Evolutionary conservation across 345 rosid genomes (phyloP).

Genomic region (Draba incana): DNA sequence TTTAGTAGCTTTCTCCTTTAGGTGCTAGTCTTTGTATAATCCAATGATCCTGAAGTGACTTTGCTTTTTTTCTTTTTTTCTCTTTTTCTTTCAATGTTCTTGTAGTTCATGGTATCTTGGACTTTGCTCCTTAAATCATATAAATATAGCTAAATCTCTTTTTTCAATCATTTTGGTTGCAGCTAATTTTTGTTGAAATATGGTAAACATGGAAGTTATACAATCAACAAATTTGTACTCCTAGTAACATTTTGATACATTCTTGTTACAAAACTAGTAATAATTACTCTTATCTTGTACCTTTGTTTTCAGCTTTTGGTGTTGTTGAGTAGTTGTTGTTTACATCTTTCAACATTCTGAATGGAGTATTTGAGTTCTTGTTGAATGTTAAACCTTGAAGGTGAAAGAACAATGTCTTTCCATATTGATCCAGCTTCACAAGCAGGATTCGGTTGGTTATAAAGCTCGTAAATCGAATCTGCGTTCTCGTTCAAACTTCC

Average conservation of each 20-base stretch:
- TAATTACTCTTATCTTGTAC: background rate
- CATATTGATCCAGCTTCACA: slow-evolving; percentile 76
- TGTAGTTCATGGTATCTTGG: slow-evolving; percentile 24
- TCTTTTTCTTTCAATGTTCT: background rate
- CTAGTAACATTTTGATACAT: slow-evolving; percentile 1
- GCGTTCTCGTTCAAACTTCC: slow-evolving; percentile 76
- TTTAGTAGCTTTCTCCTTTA: slow-evolving; percentile 23
- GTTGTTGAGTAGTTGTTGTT: slow-evolving; percentile 33
- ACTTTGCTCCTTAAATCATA: slow-evolving; percentile 20
- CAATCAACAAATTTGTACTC: background rate
- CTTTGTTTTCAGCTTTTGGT: slow-evolving; percentile 5
- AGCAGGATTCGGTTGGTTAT: slow-evolving; percentile 70
- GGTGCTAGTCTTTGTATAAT: slow-evolving; percentile 40
- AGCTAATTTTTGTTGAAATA: no score
- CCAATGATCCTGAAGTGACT: slow-evolving; percentile 10
- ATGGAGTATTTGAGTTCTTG: slow-evolving; percentile 68
- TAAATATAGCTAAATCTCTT: slow-evolving; percentile 24
- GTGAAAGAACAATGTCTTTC: slow-evolving; percentile 94
- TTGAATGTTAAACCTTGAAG: slow-evolving; percentile 81
- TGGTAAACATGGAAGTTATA: background rate
- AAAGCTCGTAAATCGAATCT: slow-evolving; percentile 75
- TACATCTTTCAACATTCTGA: slow-evolving; percentile 60
- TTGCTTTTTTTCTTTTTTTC: background rate
- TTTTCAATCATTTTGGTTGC: background rate
- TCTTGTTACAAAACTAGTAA: background rate